Conservation (phyloP, 805 yeast species). For the Saccharomycopsis fibuligera region DNA sequence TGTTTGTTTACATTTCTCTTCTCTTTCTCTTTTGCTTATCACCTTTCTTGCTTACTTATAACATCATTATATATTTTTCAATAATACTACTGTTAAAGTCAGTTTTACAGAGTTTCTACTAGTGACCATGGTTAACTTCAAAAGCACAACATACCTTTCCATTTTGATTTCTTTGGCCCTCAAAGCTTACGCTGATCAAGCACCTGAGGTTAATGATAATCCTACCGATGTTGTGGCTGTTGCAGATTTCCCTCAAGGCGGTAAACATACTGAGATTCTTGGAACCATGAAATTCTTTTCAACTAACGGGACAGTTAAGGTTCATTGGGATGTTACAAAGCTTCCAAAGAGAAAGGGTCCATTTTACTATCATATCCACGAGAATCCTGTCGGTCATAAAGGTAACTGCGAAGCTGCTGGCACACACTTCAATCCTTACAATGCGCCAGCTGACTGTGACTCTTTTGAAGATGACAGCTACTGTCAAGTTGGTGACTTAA, state of each 20-base stretch:
- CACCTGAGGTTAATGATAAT: constrained; percentile 45
- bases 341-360: constrained; percentile 64
- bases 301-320: constrained; percentile 54
- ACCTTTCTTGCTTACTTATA: not conserved
- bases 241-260: constrained; percentile 51
- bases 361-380: constrained; percentile 64
- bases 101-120: too few species aligned
- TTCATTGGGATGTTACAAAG: constrained; percentile 65
- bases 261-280: constrained; percentile 31
- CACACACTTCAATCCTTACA: constrained; percentile 57
- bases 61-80: too few species aligned
- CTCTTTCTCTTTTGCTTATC: not conserved
- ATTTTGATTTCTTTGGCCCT: constrained; percentile 7
- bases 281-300: constrained; percentile 57
- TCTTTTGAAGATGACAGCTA: constrained; percentile 42
- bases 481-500: constrained; percentile 69
- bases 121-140: not conserved
- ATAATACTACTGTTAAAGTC: too few species aligned
- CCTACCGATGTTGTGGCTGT: constrained; percentile 46
- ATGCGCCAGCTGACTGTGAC: constrained; percentile 49
- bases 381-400: constrained; percentile 42
- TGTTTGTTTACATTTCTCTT: not conserved
- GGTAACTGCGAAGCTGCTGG: constrained; percentile 52
- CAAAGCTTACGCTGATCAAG: constrained; percentile 33
- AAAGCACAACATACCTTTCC: not conserved